Conservation (phyloP, 768 basidiomycete genomes). For the Leucogyrophana mollusca region DNA sequence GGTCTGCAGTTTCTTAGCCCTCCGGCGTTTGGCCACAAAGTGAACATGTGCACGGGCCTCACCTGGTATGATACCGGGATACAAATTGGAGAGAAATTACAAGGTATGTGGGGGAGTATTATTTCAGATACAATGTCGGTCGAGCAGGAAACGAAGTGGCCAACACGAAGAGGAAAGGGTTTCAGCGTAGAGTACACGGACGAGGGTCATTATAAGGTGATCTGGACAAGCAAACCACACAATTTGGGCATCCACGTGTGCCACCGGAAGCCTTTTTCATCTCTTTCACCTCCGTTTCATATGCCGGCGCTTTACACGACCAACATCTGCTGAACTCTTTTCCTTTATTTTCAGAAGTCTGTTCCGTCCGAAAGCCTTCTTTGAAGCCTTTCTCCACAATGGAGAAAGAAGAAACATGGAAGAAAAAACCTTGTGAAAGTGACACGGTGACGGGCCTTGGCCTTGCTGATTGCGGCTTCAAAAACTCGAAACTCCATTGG, state of each 20-base stretch:
- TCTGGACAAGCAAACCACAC: conserved; percentile 23
- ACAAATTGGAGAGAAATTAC: conserved; percentile 4
- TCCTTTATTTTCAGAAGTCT: too few species aligned
- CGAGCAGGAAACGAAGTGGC: conserved; percentile 5
- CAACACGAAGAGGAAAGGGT: conserved; percentile 1
- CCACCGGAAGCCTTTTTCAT: conserved; percentile 11
- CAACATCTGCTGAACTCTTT: too few species aligned
- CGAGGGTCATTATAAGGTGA: conserved; percentile 26
- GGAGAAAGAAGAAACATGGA: background rate
- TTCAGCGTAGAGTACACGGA: conserved; percentile 6
- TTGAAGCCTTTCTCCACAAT: too few species aligned
- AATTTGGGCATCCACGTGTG: conserved; percentile 27
- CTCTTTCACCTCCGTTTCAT: conserved; percentile 1
- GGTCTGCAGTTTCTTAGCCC: too few species aligned
- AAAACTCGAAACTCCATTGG: too few species aligned
- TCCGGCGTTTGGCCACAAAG: background rate
- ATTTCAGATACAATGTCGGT: conserved; percentile 1
- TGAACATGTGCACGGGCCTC: background rate
- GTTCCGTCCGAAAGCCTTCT: too few species aligned
- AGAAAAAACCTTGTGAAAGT: background rate
- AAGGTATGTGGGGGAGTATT: background rate
- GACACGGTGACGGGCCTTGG: too few species aligned
- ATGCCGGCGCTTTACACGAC: background rate
- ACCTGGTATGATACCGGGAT: conserved; percentile 3
- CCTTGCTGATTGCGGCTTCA: too few species aligned